A percentile compares a stretch with the other conserved stretches of the same genome.
Evolutionary conservation across 257 asterid species (phyloP).

Genomic region (Paulownia fortunei): DNA sequence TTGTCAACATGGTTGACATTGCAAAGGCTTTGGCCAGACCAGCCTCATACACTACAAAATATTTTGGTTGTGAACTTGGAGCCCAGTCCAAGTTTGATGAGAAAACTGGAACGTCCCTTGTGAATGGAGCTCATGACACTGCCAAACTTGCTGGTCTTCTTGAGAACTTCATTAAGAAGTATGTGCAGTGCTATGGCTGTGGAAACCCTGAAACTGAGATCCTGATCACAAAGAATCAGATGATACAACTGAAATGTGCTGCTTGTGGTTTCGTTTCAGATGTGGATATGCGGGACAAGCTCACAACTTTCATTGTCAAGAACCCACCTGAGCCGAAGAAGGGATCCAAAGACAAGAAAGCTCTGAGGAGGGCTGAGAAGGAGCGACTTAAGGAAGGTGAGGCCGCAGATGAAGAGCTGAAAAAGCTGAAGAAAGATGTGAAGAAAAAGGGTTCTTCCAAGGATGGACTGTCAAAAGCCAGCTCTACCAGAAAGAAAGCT

Average conservation of each 20-base stretch:
- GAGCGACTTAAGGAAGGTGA: conserved; percentile 62
- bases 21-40: conserved; percentile 56
- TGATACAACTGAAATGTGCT: conserved; percentile 56
- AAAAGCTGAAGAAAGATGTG: conserved; percentile 47
- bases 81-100: conserved; percentile 65
- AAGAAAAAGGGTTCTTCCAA: conserved; percentile 43
- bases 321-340: conserved; percentile 58
- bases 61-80: conserved; percentile 59
- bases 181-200: conserved; percentile 60
- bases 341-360: conserved; percentile 57
- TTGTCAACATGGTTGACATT: conserved; percentile 65
- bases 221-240: conserved; percentile 49
- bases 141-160: conserved; percentile 57
- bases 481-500: conserved; percentile 41
- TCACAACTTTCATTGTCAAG: conserved; percentile 57
- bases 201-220: conserved; percentile 60
- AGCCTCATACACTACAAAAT: conserved; percentile 58
- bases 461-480: conserved; percentile 21
- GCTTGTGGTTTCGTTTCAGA: conserved; percentile 58
- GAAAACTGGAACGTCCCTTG: conserved; percentile 55
- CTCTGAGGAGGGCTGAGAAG: conserved; percentile 60
- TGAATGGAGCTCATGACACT: conserved; percentile 63
- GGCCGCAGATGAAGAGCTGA: conserved; percentile 53
- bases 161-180: conserved; percentile 58
- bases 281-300: conserved; percentile 66